Conservation (phyloP, 2,329 filamentous ascomycete genomes). For the Hysterium pulicare region DNA sequence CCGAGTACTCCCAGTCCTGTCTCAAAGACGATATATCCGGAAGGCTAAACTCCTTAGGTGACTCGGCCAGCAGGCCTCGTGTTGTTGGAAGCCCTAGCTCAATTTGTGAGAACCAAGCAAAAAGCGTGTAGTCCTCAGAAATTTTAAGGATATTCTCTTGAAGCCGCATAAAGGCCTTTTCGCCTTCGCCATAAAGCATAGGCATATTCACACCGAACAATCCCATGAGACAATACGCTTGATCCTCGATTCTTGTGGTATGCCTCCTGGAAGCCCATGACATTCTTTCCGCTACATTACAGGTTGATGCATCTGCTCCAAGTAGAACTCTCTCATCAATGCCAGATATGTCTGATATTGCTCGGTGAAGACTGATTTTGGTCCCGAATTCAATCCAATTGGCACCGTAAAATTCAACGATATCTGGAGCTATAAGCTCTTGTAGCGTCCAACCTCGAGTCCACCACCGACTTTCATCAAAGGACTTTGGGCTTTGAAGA, state of each 20-base stretch:
- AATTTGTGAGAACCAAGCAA: background rate
- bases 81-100: too few relatives aligned
- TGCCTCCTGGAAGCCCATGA: constrained; percentile 12
- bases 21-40: too few relatives aligned
- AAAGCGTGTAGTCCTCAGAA: background rate
- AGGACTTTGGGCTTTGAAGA: background rate
- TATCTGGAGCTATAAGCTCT: background rate
- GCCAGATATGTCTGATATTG: background rate
- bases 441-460: background rate
- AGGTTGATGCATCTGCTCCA: background rate
- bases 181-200: constrained; percentile 4
- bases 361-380: background rate
- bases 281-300: constrained; percentile 8
- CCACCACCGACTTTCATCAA: background rate
- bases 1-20: too few relatives aligned
- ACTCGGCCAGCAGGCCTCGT: too few relatives aligned
- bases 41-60: too few relatives aligned
- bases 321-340: background rate
- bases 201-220: constrained; percentile 10
- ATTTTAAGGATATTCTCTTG: constrained; percentile 3
- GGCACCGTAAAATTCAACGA: background rate
- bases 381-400: background rate
- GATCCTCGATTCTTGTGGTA: constrained; percentile 9
- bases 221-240: constrained; percentile 8
- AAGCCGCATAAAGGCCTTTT: constrained; percentile 5